Conservation (phyloP, 2,329 filamentous ascomycete species). For the Bipolaris bicolor region DNA sequence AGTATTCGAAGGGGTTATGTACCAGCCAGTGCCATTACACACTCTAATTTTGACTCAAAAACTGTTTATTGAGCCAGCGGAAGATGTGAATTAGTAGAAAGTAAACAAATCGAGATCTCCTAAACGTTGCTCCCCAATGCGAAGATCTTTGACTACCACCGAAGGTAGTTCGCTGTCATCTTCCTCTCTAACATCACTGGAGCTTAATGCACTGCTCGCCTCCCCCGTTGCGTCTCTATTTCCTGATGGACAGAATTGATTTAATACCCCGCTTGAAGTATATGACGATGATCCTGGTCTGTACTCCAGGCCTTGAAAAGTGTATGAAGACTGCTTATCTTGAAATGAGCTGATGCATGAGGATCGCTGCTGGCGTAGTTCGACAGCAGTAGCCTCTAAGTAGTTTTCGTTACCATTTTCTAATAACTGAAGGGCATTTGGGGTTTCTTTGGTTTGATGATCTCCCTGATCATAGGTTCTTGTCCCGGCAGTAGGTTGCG, state of each 20-base stretch:
- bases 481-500: background rate
- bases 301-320: background rate
- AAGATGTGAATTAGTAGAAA: constrained; percentile 1
- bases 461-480: background rate
- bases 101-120: constrained; percentile 1
- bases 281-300: background rate
- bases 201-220: background rate
- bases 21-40: constrained; percentile 1
- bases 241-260: background rate
- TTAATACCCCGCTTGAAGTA: background rate
- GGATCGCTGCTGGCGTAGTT: background rate
- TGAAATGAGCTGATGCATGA: background rate
- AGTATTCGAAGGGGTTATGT: constrained; percentile 2
- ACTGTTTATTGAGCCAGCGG: constrained; percentile 3
- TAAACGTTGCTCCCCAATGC: constrained; percentile 2
- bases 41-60: constrained; percentile 1
- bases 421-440: constrained; percentile 28
- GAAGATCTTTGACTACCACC: background rate
- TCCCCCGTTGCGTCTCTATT: background rate
- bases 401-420: background rate
- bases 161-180: constrained; percentile 2
- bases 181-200: background rate
- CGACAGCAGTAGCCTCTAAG: background rate
- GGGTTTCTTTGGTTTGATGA: background rate
- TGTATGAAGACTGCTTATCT: background rate